Evolutionary conservation across 805 yeast genomes (phyloP), one percentile per base, ranked within the genome.

Genomic region (Diddensiella santjacobensis): DNA sequence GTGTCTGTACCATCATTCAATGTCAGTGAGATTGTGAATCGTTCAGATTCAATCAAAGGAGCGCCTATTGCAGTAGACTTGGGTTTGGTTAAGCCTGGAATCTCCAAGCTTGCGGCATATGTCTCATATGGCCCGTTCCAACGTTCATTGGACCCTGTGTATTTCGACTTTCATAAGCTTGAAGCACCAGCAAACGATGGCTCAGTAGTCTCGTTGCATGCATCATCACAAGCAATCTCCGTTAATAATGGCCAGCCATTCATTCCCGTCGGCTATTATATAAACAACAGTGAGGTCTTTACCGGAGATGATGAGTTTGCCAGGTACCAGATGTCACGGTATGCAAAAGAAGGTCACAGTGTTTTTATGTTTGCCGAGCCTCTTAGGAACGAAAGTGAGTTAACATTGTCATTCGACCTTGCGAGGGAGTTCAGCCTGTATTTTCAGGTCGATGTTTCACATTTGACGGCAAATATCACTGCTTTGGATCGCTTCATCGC

Each of bases 261-360:
- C 35, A 47, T 47, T 22, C 50, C 50, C 3, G 45, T 47, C 13
- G 50, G 50, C 18, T 47, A 47, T 33, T 47, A 47, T 33, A 46
- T 47, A 11, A 24, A 26, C 35, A 18, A n/a, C 22, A 24, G 42
- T 19, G 17, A 26, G 15, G 26, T 47, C 13, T 35, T 47, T 13
- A 15, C 41, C 11, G 46, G 43, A 18, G 46, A 33, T 22, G 17
- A 30, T 8, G 20, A 18, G 18, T 31, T 31, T 26, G 46, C 47
- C 18, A 38, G 42, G n/a, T 31, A 46, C 4, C 6, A 6, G 13
- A 29, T 47, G 18, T 2, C 23, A 19, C 42, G 36, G 15, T 47
- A 47, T 35, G 46, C 45, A 15, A 40, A 42, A 4, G 50, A 47
- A 39, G 50, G 50, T 6, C 42, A 47, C 31, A 47, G 42, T 39